Base-by-base conservation (phyloP, 2,329 filamentous ascomycete genomes). In the Chaetomium sp. region DNA sequence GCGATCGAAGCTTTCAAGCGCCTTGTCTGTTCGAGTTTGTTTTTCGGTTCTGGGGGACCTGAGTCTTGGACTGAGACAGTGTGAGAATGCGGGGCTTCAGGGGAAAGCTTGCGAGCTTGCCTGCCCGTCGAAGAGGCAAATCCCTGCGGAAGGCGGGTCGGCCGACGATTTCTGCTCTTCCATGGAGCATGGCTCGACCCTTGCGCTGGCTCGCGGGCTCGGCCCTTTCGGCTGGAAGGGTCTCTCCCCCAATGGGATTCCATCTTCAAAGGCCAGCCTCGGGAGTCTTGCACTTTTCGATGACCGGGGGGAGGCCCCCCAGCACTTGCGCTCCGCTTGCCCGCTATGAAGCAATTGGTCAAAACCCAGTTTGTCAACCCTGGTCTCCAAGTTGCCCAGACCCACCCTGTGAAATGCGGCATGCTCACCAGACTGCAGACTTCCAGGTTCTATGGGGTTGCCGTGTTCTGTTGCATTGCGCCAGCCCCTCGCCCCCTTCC, bases 231-330 rank as follows among this genome's bases (percentile, higher is more conserved):
- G 47, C 47, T 54, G 41, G 35, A 46, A 40, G 49, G 38, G 32
- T 5, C 35, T 36, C 51, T 46, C 54, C 55, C 57, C 59, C 58
- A 62, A 62, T 62, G 54, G 55, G 54, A 61, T 35, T 34, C 49
- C 41, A 36, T 41, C 11, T 14, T 52, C 37, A 10, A n/a, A 45
- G 55, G 49, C 57, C 59, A 61, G 55, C 58, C 46, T 61, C 62
- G 62, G 61, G 52, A 54, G 56, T 54, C 55, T 61, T 56, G 53
- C 53, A 47, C 52, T 55, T 59, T 59, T 53, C 52, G 58, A 46
- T 9, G 55, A 46, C 51, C 41, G 40, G 51, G n/a, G 53, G 41
- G 53, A 58, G 52, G 47, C 50, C 49, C 50, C 43, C 37, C 45
- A 36, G 48, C 47, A 52, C 44, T 47, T 35, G 43, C 56, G 61